phyloP scores from a whole-genome alignment of 371 early-diverging fungal species.

The Apophysomyces ossiformis region DNA sequence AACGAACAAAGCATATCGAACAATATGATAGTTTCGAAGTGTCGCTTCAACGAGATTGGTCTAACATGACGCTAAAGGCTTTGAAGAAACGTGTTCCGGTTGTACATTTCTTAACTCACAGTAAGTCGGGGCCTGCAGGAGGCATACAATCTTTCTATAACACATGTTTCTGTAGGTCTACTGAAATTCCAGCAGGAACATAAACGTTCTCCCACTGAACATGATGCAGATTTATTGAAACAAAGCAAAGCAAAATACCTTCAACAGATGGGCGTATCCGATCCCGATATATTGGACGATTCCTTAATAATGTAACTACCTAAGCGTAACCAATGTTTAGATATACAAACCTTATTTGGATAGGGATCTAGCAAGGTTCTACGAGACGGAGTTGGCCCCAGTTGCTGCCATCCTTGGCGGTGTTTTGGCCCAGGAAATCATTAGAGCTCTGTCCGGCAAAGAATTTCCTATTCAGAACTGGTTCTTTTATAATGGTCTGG shows the following conservation, averaged over 20 bases:
- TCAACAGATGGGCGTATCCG: conserved; percentile 40
- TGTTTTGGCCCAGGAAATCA: conserved; percentile 85
- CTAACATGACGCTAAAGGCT: conserved; percentile 28
- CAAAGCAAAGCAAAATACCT: conserved; percentile 27
- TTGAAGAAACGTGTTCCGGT: conserved; percentile 52
- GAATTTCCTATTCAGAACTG: conserved; percentile 85
- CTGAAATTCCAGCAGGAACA: conserved; percentile 39
- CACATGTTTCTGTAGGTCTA: conserved; percentile 28
- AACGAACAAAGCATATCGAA: conserved; percentile 39
- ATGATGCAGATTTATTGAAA: conserved; percentile 23
- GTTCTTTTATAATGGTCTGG: conserved; percentile 73
- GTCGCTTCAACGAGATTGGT: conserved; percentile 40
- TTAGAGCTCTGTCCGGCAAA: conserved; percentile 81
- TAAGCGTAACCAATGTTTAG: not conserved
- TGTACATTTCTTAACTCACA: conserved; percentile 54
- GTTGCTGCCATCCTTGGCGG: conserved; percentile 89
- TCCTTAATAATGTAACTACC: conserved; percentile 54
- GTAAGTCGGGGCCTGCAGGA: conserved; percentile 35
- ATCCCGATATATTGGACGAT: conserved; percentile 44
- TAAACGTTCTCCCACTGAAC: conserved; percentile 26
- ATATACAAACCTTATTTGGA: not conserved
- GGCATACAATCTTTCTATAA: not conserved
- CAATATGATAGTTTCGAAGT: conserved; percentile 49
- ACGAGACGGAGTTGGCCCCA: conserved; percentile 71
- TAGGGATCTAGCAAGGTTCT: conserved; percentile 46